Base-by-base conservation (phyloP, 2,329 filamentous ascomycete species). In the Beauveria asiatica region DNA sequence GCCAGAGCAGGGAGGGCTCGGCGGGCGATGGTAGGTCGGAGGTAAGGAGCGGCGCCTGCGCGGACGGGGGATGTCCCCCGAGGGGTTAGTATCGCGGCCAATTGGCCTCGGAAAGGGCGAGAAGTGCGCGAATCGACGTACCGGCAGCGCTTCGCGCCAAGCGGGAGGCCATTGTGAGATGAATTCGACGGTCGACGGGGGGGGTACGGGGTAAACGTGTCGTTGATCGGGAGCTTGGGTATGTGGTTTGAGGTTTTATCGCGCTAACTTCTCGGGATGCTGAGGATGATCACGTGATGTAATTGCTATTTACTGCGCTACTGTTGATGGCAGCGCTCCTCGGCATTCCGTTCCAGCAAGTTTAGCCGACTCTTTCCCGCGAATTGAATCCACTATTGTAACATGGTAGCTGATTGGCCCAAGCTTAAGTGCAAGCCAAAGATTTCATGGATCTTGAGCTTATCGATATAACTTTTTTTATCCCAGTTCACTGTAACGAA, bases 111-210 rank as follows among this genome's bases (percentile, higher is more conserved):
- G 50, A 60, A 55, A 63, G 57, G 64, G 56, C 55, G 57, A 37
- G 23, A 10, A 17, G n/a, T 48, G 21, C 13, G 57, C 50, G 50
- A 42, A 60, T 59, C 27, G 57, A 86, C 91, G 78, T 86, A 97
- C 93, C 90, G 80, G 93, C 82, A 81, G 92, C 91, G 84, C 87
- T 92, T 85, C 90, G 92, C 85, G 88, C 91, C 82, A 97, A 85
- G 84, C 92, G 91, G 80, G 91, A 96, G 84, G 93, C 93, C 93
- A 97, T 97, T 89, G 82, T 89, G 83, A 77, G 76, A 80, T 81
- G 76, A 78, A 78, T 76, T 78, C 76, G 78, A 79, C 80, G 80
- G 77, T 78, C 76, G 78, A 79, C 80, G 80, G 77, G 57, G 57
- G 57, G 57, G 50, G 74, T 78, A 74, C 73, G 73, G 72, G 67